Evolutionary conservation across 2,329 filamentous ascomycete species (phyloP), one percentile per base, ranked within the genome.

Genomic region (Ceratocystiopsis sp.): DNA sequence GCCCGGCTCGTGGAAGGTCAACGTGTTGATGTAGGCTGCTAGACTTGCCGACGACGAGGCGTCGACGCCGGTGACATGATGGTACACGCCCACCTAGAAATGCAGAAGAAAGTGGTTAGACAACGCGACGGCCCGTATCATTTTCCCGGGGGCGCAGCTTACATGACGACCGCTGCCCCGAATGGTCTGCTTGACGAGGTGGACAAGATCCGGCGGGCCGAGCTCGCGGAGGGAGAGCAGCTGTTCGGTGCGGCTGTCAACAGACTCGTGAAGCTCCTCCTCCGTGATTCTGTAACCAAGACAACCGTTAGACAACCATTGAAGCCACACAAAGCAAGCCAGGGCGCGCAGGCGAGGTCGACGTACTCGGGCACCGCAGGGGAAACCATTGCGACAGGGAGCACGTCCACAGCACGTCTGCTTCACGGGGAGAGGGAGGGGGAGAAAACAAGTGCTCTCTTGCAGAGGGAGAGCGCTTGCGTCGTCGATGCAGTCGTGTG

Each of bases 1-100:
- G 51, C 89, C 83, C 50, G 80, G 77, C 43, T 89, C 83, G 50
- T 81, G 81, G 63, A 95, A 93, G 38, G 87, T 95, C 47, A 98
- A 71, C 35, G 89, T 96, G 62, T 96, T 98, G 64, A 98, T 93
- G 63, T 98, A 98, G 53, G 91, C 91, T 36, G 91, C 91, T 46
- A 98, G 67, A 63, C 89, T 96, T 46, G 91, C 91, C 11, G 91
- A 96, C 8, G 91, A 96, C 2, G 91, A 98, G 40, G 91, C 91
- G 64, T 98, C 91, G 57, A 95, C 80, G 48, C 91, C 91, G 35
- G 86, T 94, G 53, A 95, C 87, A 77, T 98, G 91, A 61, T 98
- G 91, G 59, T 98, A 98, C 44, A 95, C 80, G 46, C 91, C 91
- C 48, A 78, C 79, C 83, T 95, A 52, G 7, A 29, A 8, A 29